These are phyloP conservation scores for Epichloe festucae DNA, from an alignment of 2,329 filamentous ascomycete species.

Conservation along the genomic window DNA sequence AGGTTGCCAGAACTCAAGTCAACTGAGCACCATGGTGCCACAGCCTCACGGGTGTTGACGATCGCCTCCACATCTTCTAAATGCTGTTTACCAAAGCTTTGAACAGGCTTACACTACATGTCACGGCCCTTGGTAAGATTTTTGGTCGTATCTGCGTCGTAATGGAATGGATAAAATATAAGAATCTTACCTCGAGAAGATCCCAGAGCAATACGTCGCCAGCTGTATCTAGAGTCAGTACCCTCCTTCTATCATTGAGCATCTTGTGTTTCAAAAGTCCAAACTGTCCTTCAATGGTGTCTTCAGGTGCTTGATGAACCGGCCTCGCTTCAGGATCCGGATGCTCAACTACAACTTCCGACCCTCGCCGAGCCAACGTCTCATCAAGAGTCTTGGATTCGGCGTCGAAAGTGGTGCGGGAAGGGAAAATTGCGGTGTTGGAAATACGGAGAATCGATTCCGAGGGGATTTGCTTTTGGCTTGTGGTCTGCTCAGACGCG, in stretches of 20 bases:
- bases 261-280: slow-evolving; percentile 87
- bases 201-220: slow-evolving; percentile 95
- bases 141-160: neutral
- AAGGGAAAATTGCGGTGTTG: slow-evolving; percentile 63
- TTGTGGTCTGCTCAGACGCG: slow-evolving; percentile 20
- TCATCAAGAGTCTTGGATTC: slow-evolving; percentile 42
- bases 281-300: slow-evolving; percentile 89
- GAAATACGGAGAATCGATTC: slow-evolving; percentile 72
- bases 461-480: slow-evolving; percentile 56
- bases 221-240: slow-evolving; percentile 84
- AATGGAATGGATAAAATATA: neutral
- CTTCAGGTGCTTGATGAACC: slow-evolving; percentile 54
- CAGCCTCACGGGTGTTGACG: slow-evolving; percentile 77
- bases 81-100: slow-evolving; percentile 88
- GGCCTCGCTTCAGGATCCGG: slow-evolving; percentile 35
- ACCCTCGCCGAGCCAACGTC: slow-evolving; percentile 25
- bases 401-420: slow-evolving; percentile 36
- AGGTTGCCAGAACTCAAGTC: slow-evolving; percentile 87
- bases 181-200: slow-evolving; percentile 53
- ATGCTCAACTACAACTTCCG: slow-evolving; percentile 17
- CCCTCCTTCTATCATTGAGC: slow-evolving; percentile 78
- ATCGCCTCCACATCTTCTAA: slow-evolving; percentile 82
- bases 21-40: slow-evolving; percentile 92
- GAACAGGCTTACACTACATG: slow-evolving; percentile 64
- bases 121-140: neutral